Conservation (phyloP, 208 protist species). For the Naegleria lovaniensis region DNA sequence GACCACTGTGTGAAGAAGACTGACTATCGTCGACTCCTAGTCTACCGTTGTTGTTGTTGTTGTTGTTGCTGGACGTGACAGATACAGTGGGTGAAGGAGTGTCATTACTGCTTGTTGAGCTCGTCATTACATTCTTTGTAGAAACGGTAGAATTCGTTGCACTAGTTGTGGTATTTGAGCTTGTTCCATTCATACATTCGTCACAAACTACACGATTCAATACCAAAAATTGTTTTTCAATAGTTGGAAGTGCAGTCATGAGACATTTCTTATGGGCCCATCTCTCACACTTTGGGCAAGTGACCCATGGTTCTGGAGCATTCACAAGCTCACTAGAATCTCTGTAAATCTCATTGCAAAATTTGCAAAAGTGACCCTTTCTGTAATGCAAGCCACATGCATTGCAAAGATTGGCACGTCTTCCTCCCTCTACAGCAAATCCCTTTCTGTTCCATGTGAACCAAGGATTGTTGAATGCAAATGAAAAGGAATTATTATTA, state of each 20-base stretch:
- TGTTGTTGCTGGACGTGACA: too few species aligned
- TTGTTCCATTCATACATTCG: not conserved
- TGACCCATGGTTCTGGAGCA: not conserved
- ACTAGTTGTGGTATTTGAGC: not conserved
- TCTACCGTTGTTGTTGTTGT: too few species aligned
- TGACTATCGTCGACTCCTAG: too few species aligned
- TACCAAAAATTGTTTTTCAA: not conserved
- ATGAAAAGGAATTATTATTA: too few species aligned
- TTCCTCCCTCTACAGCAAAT: not conserved
- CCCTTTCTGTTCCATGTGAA: not conserved
- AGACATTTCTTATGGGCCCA: not conserved
- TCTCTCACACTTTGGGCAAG: not conserved
- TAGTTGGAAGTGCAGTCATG: not conserved
- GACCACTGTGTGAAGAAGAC: too few species aligned
- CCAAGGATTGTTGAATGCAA: not conserved
- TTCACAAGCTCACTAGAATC: not conserved
- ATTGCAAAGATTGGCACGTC: not conserved
- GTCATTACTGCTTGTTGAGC: too few species aligned
- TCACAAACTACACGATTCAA: not conserved
- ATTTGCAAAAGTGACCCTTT: constrained; percentile 5
- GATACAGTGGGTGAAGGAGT: too few species aligned
- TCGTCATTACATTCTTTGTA: too few species aligned
- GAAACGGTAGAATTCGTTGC: not conserved
- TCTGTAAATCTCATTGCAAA: constrained; percentile 15
- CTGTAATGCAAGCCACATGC: not conserved